Conservation (phyloP, 441 rosid genomes). For the Eutrema salsugineum region DNA sequence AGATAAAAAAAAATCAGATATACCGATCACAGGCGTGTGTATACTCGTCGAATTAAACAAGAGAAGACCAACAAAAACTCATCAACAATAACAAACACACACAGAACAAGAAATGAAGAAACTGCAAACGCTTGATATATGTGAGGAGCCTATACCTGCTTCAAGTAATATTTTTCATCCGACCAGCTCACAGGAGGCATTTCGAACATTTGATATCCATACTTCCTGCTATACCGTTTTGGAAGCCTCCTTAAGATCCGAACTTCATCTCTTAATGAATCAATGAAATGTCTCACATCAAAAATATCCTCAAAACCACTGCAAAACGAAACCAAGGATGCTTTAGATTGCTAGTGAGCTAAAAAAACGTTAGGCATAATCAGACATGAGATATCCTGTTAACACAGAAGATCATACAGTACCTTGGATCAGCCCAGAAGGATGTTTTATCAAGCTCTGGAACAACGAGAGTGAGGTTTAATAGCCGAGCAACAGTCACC, state of each 20-base stretch:
- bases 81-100: neutral
- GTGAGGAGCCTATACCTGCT: conserved; percentile 55
- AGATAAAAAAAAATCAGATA: neutral
- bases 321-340: conserved; percentile 33
- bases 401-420: conserved; percentile 33
- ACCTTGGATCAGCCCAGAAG: conserved; percentile 99
- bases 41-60: neutral
- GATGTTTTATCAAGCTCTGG: conserved; percentile 97
- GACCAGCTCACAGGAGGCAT: conserved; percentile 99
- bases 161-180: conserved; percentile 80
- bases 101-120: neutral
- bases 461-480: conserved; percentile 93
- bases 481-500: conserved; percentile 86
- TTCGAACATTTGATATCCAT: conserved; percentile 55
- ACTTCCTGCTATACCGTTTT: conserved; percentile 59
- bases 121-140: neutral
- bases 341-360: conserved; percentile 24
- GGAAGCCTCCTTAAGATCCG: conserved; percentile 83
- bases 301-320: conserved; percentile 98
- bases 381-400: neutral
- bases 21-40: neutral
- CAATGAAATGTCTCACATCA: conserved; percentile 82
- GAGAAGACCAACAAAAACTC: neutral
- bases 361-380: neutral
- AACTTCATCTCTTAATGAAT: conserved; percentile 93